Base-by-base conservation (phyloP, 2,329 filamentous ascomycete genomes). In the Colletotrichum sp. region DNA sequence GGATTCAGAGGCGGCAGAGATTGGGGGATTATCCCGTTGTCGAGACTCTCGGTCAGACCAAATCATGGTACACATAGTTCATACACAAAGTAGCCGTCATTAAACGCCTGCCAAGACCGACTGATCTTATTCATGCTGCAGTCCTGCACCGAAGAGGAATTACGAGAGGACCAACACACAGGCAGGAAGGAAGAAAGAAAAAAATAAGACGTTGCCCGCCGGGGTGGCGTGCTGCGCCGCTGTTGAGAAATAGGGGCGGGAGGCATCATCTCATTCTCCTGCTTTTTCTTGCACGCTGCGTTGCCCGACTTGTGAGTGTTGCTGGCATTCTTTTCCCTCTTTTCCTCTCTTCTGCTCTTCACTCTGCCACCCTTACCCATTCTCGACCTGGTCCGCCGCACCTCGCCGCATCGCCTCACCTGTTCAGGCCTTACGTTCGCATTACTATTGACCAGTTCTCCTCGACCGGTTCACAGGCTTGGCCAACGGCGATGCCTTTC, bases 191-290 rank as follows among this genome's bases (percentile, higher is more conserved):
- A 52, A 49, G 39, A 49, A 49, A 57, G 39, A 62, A 62, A 39
- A 39, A 39, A 36, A 55, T 18, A 55, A 75, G 57, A 64, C 68
- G 62, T 60, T 68, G 63, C 30, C 73, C 55, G 55, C 69, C 36
- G 57, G 68, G 57, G 68, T 71, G 68, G 68, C 60, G 59, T 71
- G 68, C 68, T 71, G 68, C 70, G 73, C 73, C 69, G 73, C 73
- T 49, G 57, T 60, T 64, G 70, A 34, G 57, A 36, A 49, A 72
- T 59, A 32, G 68, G 69, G 71, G 71, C 6, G 39, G 24, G 24
- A 32, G 57, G 26, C 9, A 68, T 73, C n/a, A 60, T 64, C 59
- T 74, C 67, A 34, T 71, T 64, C 66, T 74, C 67, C 60, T 71
- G 26, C 36, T 32, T 64, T 39, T 39, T 60, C 36, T 36, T 49